Base-by-base conservation (phyloP, 2,329 filamentous ascomycete genomes). In the Cladobotryum mycophilum region DNA sequence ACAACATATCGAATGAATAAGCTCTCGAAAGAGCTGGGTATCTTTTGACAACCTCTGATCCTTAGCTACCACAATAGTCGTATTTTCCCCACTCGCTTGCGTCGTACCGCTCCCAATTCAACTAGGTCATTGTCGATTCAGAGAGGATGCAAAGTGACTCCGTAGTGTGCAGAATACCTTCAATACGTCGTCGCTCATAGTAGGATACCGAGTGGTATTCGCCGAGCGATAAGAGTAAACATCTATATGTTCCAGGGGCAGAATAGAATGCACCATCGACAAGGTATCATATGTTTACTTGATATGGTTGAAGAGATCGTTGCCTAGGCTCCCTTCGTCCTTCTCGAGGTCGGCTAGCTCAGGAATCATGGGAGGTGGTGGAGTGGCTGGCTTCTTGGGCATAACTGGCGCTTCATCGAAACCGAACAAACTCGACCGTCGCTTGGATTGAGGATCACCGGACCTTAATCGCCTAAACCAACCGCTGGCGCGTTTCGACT, bases 361-460 rank as follows among this genome's bases (percentile, higher is more conserved):
- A 17, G 80, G 80, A 46, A 83, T 82, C 77, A 77, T 81, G 20
- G 80, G 80, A 36, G 80, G 78, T 50, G 79, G 80, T 8, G 79
- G 78, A 11, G 75, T 76, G 35, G 63, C 55, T 5, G 70, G 64
- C 54, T 72, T 73, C 60, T 62, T 59, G 45, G 65, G 57, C 25
- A 58, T 49, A 9, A 41, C 8, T 18, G 45, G 30, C 22, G 62
- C 48, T 43, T 61, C 58, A 42, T 75, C 68, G 50, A 73, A 69
- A 43, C 72, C 56, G 52, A 73, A 61, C 60, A 51, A 30, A 42
- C 45, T 51, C 34, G 48, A 45, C 17, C 52, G 48, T 34, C 52
- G 37, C 43, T 72, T 76, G 42, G 70, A 60, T 38, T 76, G 75
- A 41, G 61, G 54, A 15, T 69, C 66, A 46, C 68, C 64, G 48